These are phyloP conservation scores for Glycyrrhiza uralensis DNA, from an alignment of 306 rosid genomes.

Conservation along the genomic window DNA sequence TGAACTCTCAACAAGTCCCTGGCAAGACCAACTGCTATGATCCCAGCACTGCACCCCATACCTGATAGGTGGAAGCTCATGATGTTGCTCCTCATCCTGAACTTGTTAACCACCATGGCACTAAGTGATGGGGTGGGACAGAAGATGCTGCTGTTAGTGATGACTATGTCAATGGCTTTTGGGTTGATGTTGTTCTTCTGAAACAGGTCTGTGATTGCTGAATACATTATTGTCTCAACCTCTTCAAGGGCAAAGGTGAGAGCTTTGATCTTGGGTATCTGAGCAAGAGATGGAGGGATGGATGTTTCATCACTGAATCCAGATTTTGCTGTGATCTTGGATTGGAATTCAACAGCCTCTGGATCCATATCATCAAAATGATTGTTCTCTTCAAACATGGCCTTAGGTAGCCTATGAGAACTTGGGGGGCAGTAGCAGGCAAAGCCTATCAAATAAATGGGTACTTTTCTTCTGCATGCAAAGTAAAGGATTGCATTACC, in stretches of 20 bases:
- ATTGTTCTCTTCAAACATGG: slow-evolving; percentile 43
- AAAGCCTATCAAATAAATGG: slow-evolving; percentile 44
- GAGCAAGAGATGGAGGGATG: slow-evolving; percentile 38
- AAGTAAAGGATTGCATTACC: slow-evolving; percentile 23
- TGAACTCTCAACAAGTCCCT: slow-evolving; percentile 58
- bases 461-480: slow-evolving; percentile 31
- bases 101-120: slow-evolving; percentile 49
- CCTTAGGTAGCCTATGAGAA: slow-evolving; percentile 36
- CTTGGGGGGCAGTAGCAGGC: slow-evolving; percentile 42
- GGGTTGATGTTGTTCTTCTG: slow-evolving; percentile 43
- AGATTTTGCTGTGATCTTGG: slow-evolving; percentile 52
- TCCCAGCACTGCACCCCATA: slow-evolving; percentile 74
- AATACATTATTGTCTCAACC: slow-evolving; percentile 37
- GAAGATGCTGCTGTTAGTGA: slow-evolving; percentile 45
- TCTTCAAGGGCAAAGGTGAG: slow-evolving; percentile 46
- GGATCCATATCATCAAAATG: slow-evolving; percentile 34
- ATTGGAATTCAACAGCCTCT: slow-evolving; percentile 41
- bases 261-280: slow-evolving; percentile 34
- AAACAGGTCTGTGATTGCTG: slow-evolving; percentile 34
- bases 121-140: slow-evolving; percentile 58
- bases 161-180: slow-evolving; percentile 45
- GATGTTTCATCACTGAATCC: slow-evolving; percentile 60
- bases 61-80: slow-evolving; percentile 59
- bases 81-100: slow-evolving; percentile 51
- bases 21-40: slow-evolving; percentile 49